These are phyloP conservation scores for Neofusicoccum sp. DNA, from an alignment of 2,329 filamentous ascomycete species.

Conservation along the genomic window DNA sequence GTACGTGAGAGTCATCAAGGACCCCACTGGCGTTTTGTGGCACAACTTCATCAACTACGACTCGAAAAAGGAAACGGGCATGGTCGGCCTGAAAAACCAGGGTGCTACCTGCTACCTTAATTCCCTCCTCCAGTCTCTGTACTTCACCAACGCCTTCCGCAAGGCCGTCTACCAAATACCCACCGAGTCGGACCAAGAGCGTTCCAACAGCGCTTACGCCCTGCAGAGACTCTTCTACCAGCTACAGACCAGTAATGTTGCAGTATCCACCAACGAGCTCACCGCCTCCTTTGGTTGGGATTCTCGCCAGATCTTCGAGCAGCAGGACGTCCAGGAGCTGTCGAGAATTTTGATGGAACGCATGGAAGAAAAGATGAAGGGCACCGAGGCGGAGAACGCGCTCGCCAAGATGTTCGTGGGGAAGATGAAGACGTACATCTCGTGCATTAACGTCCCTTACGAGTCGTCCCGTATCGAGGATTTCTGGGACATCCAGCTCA, in stretches of 20 bases:
- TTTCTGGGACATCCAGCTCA: conserved; percentile 98
- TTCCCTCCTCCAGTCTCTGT: conserved; percentile 47
- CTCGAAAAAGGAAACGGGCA: conserved; percentile 98
- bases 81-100: conserved; percentile 94
- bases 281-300: conserved; percentile 99
- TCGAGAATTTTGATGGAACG: conserved; percentile 96
- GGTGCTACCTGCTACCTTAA: conserved; percentile 67
- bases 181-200: conserved; percentile 77
- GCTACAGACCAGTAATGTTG: conserved; percentile 78
- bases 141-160: conserved; percentile 76
- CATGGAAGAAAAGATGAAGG: conserved; percentile 98
- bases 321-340: conserved; percentile 96
- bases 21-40: conserved; percentile 86
- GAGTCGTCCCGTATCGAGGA: conserved; percentile 94
- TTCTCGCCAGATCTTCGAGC: conserved; percentile 94
- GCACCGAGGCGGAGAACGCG: conserved; percentile 84
- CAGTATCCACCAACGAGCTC: conserved; percentile 87
- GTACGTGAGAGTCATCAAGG: conserved; percentile 77
- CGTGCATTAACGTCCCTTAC: conserved; percentile 97
- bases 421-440: conserved; percentile 98
- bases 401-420: conserved; percentile 90
- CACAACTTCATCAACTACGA: conserved; percentile 87
- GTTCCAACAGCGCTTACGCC: conserved; percentile 87
- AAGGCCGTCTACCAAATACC: conserved; percentile 98
- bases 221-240: conserved; percentile 93